These are phyloP conservation scores for Wallacemonas sp. DNA, from an alignment of 208 protist genomes.

Conservation along the genomic window DNA sequence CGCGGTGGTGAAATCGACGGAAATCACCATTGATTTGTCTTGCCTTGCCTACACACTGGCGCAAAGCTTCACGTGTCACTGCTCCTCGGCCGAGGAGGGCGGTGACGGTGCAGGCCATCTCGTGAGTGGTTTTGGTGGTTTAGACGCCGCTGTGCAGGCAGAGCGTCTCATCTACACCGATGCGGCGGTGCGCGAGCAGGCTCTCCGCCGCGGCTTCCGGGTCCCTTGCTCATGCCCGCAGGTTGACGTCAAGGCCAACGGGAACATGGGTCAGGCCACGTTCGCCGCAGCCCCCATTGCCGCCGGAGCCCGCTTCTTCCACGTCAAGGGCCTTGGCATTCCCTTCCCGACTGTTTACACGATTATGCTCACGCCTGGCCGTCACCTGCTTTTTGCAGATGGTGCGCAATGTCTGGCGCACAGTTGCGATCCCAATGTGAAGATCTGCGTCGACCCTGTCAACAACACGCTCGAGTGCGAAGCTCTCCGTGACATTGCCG, in stretches of 20 bases:
- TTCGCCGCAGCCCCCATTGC: conserved; percentile 54
- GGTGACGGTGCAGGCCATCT: conserved; percentile 19
- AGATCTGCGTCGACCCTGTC: conserved; percentile 56
- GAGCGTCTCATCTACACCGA: conserved; percentile 48
- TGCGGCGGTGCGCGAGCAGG: conserved; percentile 44
- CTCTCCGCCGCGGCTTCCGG: conserved; percentile 47
- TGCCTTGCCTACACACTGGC: conserved; percentile 59
- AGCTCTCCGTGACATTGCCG: conserved; percentile 65
- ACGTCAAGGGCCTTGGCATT: conserved; percentile 58
- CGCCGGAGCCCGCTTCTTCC: conserved; percentile 56
- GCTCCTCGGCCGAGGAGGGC: conserved; percentile 15
- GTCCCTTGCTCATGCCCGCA: conserved; percentile 41
- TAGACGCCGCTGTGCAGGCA: conserved; percentile 31
- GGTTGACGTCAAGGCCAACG: conserved; percentile 52
- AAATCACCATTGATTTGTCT: conserved; percentile 77
- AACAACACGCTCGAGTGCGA: conserved; percentile 75
- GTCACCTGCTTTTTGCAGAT: conserved; percentile 73
- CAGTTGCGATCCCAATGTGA: conserved; percentile 82
- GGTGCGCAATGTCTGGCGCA: conserved; percentile 80
- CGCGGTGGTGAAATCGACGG: conserved; percentile 46
- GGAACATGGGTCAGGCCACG: conserved; percentile 59
- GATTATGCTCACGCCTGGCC: conserved; percentile 55
- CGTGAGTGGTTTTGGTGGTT: conserved; percentile 54
- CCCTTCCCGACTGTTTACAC: conserved; percentile 73
- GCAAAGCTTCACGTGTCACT: conserved; percentile 52